Evolutionary conservation across 331 rosid genomes (phyloP).

Genomic region (Telfairia occidentalis): DNA sequence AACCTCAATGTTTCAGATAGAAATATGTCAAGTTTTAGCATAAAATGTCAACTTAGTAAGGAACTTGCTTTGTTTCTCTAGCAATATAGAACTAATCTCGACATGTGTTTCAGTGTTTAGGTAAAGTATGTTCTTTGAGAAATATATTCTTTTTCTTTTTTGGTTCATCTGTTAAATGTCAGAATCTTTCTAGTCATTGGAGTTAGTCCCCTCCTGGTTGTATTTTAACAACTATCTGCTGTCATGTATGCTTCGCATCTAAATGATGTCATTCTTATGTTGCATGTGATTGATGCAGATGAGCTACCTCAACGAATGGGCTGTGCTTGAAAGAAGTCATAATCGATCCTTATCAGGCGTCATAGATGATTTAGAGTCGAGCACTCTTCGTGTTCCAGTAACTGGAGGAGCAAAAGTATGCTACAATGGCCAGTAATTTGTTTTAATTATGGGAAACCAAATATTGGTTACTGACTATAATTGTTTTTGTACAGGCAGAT

Average conservation of each 20-base stretch:
- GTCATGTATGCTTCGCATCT: background rate
- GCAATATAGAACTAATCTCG: background rate
- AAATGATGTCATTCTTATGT: background rate
- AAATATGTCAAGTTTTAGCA: background rate
- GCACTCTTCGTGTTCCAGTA: constrained; percentile 77
- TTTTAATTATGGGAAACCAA: constrained; percentile 14
- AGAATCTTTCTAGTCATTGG: background rate
- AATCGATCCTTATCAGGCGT: constrained; percentile 54
- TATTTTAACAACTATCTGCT: background rate
- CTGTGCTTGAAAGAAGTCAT: constrained; percentile 56
- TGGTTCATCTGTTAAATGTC: background rate
- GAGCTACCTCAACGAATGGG: constrained; percentile 67
- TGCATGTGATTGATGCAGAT: constrained; percentile 39
- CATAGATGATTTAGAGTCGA: constrained; percentile 70
- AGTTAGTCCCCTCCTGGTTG: background rate
- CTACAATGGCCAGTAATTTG: constrained; percentile 11
- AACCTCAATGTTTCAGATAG: constrained; percentile 6
- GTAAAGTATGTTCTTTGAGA: background rate
- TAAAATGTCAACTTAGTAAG: background rate
- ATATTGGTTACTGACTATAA: constrained; percentile 1
- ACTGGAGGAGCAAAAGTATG: constrained; percentile 64
- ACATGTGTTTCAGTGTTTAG: background rate
- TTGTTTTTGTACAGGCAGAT: constrained; percentile 54
- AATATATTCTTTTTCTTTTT: background rate
- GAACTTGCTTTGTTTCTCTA: background rate